Conservation (phyloP, 176 grass and related monocot species). For the Triticum timopheevii region DNA sequence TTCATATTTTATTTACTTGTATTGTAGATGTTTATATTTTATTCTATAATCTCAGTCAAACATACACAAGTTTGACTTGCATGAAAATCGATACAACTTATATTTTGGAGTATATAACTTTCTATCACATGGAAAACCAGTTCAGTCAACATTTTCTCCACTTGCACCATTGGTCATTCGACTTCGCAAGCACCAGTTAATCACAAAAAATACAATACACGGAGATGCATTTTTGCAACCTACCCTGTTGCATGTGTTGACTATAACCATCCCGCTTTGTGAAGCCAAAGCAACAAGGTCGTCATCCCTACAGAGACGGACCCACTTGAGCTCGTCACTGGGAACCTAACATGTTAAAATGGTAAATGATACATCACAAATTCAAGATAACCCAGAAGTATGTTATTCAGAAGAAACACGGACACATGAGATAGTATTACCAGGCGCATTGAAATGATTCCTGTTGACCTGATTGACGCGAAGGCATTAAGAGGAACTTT, state of each 20-base stretch:
- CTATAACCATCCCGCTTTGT: conserved; percentile 85
- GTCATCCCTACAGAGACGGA: conserved; percentile 68
- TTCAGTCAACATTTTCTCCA: background rate
- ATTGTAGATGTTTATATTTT: too few species aligned
- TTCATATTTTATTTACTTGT: too few species aligned
- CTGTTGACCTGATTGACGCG: conserved; percentile 70
- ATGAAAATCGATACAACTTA: too few species aligned
- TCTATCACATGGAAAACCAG: background rate
- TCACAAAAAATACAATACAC: conserved; percentile 21
- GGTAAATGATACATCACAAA: conserved; percentile 7
- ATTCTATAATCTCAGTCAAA: too few species aligned
- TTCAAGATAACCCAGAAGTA: conserved; percentile 10
- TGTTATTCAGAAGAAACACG: background rate
- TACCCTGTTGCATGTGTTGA: conserved; percentile 90
- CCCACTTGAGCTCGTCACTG: conserved; percentile 90
- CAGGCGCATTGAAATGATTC: conserved; percentile 97
- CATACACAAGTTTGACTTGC: too few species aligned
- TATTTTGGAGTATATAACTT: conserved; percentile 5
- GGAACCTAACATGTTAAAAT: conserved; percentile 54
- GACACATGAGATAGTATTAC: conserved; percentile 46
- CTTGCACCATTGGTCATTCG: background rate
- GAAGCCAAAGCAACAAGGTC: conserved; percentile 93
- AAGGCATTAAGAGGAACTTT: conserved; percentile 92
- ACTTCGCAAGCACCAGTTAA: conserved; percentile 26
- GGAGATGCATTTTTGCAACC: conserved; percentile 12